A percentile compares a stretch with the other conserved stretches of the same genome.
These are phyloP conservation scores for Hemileccinum impolitum DNA, from an alignment of 768 basidiomycete species.

Conservation along the genomic window DNA sequence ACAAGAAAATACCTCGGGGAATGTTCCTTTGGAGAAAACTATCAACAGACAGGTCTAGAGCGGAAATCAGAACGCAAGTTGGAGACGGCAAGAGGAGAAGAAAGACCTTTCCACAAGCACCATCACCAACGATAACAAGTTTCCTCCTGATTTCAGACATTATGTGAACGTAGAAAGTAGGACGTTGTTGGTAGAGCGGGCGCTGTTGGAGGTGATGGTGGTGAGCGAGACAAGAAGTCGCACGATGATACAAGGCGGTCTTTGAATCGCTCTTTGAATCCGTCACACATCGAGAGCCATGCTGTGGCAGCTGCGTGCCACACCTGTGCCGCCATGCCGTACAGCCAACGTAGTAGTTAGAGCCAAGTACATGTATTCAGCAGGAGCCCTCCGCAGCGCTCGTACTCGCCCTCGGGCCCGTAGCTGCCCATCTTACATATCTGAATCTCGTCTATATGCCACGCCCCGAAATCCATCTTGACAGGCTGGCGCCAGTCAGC, in stretches of 20 bases:
- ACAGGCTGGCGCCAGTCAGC: slow-evolving; percentile 21
- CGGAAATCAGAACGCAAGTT: slow-evolving; percentile 19
- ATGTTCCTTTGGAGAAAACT: slow-evolving; percentile 94
- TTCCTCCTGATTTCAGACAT: slow-evolving; percentile 99
- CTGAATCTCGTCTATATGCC: slow-evolving; percentile 54
- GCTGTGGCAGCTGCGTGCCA: slow-evolving; percentile 23
- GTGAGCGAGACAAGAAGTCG: slow-evolving; percentile 39
- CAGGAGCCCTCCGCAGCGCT: slow-evolving; percentile 36
- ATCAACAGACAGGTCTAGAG: slow-evolving; percentile 86
- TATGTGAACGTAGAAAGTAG: slow-evolving; percentile 35
- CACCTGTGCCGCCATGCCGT: slow-evolving; percentile 30
- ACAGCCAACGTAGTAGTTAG: slow-evolving; percentile 9
- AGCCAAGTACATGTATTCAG: neutral
- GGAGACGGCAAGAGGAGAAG: neutral
- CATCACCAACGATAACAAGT: slow-evolving; percentile 98
- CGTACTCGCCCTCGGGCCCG: slow-evolving; percentile 60
- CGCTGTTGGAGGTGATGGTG: slow-evolving; percentile 36
- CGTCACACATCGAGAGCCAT: slow-evolving; percentile 10
- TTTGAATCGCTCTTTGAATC: slow-evolving; percentile 35
- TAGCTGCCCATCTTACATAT: slow-evolving; percentile 72
- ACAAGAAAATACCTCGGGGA: slow-evolving; percentile 70
- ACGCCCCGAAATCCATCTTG: slow-evolving; percentile 49
- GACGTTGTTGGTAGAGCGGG: slow-evolving; percentile 30
- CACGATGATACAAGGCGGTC: slow-evolving; percentile 34
- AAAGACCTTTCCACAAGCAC: slow-evolving; percentile 89